phyloP scores from a whole-genome alignment of 148 eudicot species.

The Camellia lanceoleosa region DNA sequence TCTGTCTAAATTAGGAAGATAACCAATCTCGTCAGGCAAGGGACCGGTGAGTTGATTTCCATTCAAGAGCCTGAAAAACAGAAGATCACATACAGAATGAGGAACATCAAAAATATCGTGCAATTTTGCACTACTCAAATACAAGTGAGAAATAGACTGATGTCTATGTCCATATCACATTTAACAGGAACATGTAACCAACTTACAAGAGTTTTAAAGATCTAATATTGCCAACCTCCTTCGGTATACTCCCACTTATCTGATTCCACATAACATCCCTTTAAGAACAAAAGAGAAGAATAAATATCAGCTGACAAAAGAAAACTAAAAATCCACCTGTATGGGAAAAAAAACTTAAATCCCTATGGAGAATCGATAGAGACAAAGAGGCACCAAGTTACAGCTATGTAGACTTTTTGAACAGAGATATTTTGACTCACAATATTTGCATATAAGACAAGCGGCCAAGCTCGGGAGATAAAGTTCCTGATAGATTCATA shows the following conservation, averaged over 20 bases:
- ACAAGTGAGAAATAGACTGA: background rate
- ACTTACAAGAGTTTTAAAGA: slow-evolving; percentile 46
- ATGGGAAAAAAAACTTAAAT: background rate
- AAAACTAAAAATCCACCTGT: background rate
- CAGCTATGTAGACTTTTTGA: background rate
- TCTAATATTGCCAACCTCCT: slow-evolving; percentile 47
- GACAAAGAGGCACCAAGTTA: slow-evolving; percentile 7
- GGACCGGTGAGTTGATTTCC: slow-evolving; percentile 79
- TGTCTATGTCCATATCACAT: background rate
- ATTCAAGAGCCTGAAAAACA: slow-evolving; percentile 59
- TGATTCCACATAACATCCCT: slow-evolving; percentile 66
- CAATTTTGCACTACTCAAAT: background rate
- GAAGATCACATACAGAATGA: slow-evolving; percentile 6
- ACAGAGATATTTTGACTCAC: slow-evolving; percentile 26
- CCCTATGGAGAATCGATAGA: background rate
- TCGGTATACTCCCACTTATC: slow-evolving; percentile 51
- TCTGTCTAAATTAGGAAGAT: slow-evolving; percentile 56
- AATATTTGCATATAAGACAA: slow-evolving; percentile 42
- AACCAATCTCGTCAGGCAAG: slow-evolving; percentile 77
- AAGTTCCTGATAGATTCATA: slow-evolving; percentile 44
- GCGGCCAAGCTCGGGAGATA: slow-evolving; percentile 50
- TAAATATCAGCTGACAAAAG: background rate
- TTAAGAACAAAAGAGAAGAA: slow-evolving; percentile 7
- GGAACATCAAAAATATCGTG: slow-evolving; percentile 3
- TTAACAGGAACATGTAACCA: background rate